Conservation (phyloP, 2,329 filamentous ascomycete genomes). For the Hymenotorrendiella dingleyae region DNA sequence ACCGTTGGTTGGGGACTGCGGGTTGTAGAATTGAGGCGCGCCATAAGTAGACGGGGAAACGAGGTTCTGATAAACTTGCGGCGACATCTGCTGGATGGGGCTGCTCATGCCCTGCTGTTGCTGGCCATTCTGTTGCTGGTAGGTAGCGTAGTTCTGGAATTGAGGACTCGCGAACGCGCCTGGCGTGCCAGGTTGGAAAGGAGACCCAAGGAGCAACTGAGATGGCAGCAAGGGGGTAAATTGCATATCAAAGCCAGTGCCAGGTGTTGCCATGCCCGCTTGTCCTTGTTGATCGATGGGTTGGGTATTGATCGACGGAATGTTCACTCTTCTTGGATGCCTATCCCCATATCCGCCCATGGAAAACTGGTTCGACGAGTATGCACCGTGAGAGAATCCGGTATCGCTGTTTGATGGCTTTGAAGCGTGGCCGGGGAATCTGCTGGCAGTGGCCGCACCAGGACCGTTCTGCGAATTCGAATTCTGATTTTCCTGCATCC, state of each 20-base stretch:
- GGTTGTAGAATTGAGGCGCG: constrained; percentile 72
- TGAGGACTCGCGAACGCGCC: constrained; percentile 85
- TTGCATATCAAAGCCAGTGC: constrained; percentile 93
- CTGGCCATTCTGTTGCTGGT: constrained; percentile 57
- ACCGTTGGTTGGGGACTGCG: constrained; percentile 80
- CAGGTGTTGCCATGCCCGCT: constrained; percentile 77
- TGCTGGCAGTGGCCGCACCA: constrained; percentile 48
- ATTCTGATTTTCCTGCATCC: constrained; percentile 81
- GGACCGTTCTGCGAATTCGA: constrained; percentile 53
- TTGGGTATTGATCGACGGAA: constrained; percentile 89
- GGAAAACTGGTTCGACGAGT: constrained; percentile 69
- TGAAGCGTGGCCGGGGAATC: constrained; percentile 64
- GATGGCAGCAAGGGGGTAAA: constrained; percentile 95
- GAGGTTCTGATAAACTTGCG: constrained; percentile 76
- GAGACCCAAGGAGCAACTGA: constrained; percentile 88
- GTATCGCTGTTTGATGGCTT: constrained; percentile 81
- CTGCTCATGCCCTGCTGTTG: constrained; percentile 58
- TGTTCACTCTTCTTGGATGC: constrained; percentile 76
- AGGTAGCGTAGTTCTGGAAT: constrained; percentile 77
- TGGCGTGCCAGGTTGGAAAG: constrained; percentile 92
- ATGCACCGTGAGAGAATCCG: constrained; percentile 88
- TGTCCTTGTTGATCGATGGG: constrained; percentile 48
- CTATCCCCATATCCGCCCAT: constrained; percentile 79
- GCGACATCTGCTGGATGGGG: constrained; percentile 73
- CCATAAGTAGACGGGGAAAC: constrained; percentile 82